phyloP scores from a whole-genome alignment of 2,329 filamentous ascomycete species.

The Chaetomium olivaceum region DNA sequence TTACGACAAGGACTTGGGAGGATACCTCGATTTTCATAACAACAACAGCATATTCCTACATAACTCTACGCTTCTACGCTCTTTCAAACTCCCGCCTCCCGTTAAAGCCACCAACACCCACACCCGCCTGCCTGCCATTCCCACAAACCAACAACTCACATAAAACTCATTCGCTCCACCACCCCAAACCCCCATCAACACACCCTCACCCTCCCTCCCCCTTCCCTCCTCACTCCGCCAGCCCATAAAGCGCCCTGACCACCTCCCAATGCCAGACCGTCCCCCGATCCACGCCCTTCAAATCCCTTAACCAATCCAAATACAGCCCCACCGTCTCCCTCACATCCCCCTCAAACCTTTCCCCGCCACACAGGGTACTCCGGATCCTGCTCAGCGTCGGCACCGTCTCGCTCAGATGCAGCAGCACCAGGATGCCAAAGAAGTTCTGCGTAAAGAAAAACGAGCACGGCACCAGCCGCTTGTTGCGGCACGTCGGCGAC shows the following conservation, averaged over 20 bases:
- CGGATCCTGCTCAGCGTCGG: conserved; percentile 53
- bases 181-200: neutral
- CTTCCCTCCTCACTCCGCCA: neutral
- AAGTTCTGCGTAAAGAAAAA: conserved; percentile 66
- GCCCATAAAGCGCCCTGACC: conserved; percentile 48
- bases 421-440: conserved; percentile 57
- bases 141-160: too few relatives aligned
- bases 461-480: conserved; percentile 58
- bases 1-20: too few relatives aligned
- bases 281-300: conserved; percentile 55
- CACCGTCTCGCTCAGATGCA: conserved; percentile 56
- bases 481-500: conserved; percentile 57
- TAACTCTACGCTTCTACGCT: too few relatives aligned
- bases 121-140: too few relatives aligned
- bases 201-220: neutral
- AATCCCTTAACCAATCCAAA: conserved; percentile 60
- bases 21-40: too few relatives aligned
- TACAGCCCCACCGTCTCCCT: conserved; percentile 52
- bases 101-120: too few relatives aligned
- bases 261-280: conserved; percentile 59
- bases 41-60: too few relatives aligned
- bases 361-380: conserved; percentile 49
- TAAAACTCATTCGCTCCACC: neutral
- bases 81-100: too few relatives aligned
- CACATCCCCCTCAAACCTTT: conserved; percentile 53